Percentiles rank a stretch among this genome's conserved stretches.
These are phyloP conservation scores for Ceratocystiopsis sp. DNA, from an alignment of 2,329 filamentous ascomycete genomes.

Conservation along the genomic window DNA sequence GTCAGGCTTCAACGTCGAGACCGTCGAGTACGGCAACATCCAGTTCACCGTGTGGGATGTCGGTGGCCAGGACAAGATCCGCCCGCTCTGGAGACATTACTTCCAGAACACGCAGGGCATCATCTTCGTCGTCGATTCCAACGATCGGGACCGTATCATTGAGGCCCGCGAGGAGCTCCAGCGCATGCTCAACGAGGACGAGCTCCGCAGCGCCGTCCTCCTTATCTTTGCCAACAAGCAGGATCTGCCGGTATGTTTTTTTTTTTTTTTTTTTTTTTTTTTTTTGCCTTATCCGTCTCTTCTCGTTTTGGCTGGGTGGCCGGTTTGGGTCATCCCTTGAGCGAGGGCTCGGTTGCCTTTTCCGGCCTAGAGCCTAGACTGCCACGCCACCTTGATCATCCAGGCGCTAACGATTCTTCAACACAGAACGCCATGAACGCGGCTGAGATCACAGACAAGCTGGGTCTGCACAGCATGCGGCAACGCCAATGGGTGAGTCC, in stretches of 20 bases:
- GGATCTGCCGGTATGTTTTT: constrained; percentile 60
- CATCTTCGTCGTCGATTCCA: constrained; percentile 97
- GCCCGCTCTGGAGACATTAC: constrained; percentile 94
- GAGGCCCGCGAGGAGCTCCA: constrained; percentile 88
- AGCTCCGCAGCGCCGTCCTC: constrained; percentile 90
- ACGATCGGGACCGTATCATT: constrained; percentile 77
- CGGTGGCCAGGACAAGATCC: constrained; percentile 96
- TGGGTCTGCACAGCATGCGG: constrained; percentile 96
- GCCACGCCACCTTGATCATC: neutral
- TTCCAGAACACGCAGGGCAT: constrained; percentile 78
- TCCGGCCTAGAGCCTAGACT: neutral
- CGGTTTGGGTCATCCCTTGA: neutral
- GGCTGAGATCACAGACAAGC: constrained; percentile 99
- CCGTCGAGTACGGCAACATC: constrained; percentile 97
- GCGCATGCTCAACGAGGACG: constrained; percentile 92
- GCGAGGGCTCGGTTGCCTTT: too few species aligned
- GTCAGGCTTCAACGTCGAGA: constrained; percentile 95
- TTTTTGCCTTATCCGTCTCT: neutral
- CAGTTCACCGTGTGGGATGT: constrained; percentile 99
- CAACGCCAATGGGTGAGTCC: constrained; percentile 91
- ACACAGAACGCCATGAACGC: constrained; percentile 97
- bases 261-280: neutral
- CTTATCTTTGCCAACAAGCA: constrained; percentile 99
- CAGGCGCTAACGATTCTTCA: too few species aligned
- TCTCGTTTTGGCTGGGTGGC: constrained; percentile 9